Conservation (phyloP, 106 monocot species). For the Dendrobium catenatum region DNA sequence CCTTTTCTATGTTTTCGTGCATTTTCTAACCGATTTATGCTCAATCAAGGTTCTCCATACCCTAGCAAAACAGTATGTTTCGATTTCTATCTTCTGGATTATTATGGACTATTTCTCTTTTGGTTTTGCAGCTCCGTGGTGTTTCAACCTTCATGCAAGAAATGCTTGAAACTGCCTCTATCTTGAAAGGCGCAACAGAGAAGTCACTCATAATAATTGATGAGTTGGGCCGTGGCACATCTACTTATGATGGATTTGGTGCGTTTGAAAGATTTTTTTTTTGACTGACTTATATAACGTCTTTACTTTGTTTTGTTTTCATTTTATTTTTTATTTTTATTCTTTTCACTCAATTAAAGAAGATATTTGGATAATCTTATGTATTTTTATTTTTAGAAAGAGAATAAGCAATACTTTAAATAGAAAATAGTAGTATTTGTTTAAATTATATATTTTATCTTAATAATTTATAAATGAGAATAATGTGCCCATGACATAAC, state of each 20-base stretch:
- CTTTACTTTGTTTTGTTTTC: neutral
- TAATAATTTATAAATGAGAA: too few relatives aligned
- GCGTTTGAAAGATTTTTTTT: slow-evolving; percentile 17
- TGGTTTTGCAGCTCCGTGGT: slow-evolving; percentile 74
- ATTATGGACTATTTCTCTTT: slow-evolving; percentile 5
- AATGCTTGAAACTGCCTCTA: slow-evolving; percentile 99
- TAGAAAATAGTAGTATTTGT: too few relatives aligned
- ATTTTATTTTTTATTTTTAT: neutral
- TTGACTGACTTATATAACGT: neutral
- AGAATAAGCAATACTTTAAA: neutral
- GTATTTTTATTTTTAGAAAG: neutral
- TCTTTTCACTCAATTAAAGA: neutral
- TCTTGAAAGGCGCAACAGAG: slow-evolving; percentile 85
- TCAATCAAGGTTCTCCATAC: neutral
- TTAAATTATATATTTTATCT: too few relatives aligned
- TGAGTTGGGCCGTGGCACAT: slow-evolving; percentile 97
- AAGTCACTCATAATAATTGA: slow-evolving; percentile 91
- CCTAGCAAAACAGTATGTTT: neutral
- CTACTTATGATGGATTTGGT: slow-evolving; percentile 99
- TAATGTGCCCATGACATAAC: too few relatives aligned
- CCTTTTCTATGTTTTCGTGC: neutral
- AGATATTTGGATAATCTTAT: neutral
- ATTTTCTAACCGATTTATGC: too few relatives aligned
- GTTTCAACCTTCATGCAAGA: slow-evolving; percentile 99
- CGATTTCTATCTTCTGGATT: neutral